These are phyloP conservation scores for Berberis vulgaris DNA, from an alignment of 164 flowering plant species.

Conservation along the genomic window DNA sequence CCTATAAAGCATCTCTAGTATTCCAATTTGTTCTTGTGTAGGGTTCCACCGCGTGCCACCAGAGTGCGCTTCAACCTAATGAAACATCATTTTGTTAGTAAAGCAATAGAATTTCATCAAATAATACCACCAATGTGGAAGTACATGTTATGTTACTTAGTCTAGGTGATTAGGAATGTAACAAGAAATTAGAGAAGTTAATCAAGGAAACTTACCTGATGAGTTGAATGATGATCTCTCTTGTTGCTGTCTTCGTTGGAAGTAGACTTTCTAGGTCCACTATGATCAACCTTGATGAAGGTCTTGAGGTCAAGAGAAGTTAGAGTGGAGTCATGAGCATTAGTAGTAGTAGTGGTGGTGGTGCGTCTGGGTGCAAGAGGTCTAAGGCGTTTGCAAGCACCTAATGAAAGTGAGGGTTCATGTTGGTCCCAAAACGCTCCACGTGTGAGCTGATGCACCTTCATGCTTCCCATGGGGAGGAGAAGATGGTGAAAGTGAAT, in stretches of 20 bases:
- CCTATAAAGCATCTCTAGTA: slow-evolving; percentile 65
- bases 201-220: slow-evolving; percentile 26
- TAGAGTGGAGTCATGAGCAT: slow-evolving; percentile 8
- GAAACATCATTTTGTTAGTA: neutral
- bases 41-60: slow-evolving; percentile 94
- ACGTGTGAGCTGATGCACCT: slow-evolving; percentile 89
- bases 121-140: neutral
- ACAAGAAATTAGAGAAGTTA: neutral
- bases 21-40: slow-evolving; percentile 77
- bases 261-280: slow-evolving; percentile 39
- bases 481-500: slow-evolving; percentile 10
- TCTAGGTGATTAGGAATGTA: neutral
- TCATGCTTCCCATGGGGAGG: slow-evolving; percentile 57
- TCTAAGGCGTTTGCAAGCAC: slow-evolving; percentile 68
- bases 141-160: neutral
- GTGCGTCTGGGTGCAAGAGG: slow-evolving; percentile 70
- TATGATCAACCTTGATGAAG: slow-evolving; percentile 63
- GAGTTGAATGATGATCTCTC: slow-evolving; percentile 13
- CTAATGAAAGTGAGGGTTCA: slow-evolving; percentile 63
- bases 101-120: neutral
- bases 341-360: neutral
- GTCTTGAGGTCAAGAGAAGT: slow-evolving; percentile 68
- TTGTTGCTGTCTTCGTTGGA: slow-evolving; percentile 16
- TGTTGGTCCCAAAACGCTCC: slow-evolving; percentile 58
- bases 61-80: slow-evolving; percentile 50